Base-by-base conservation (phyloP, 2,329 filamentous ascomycete species). In the Colletotrichum sp. region DNA sequence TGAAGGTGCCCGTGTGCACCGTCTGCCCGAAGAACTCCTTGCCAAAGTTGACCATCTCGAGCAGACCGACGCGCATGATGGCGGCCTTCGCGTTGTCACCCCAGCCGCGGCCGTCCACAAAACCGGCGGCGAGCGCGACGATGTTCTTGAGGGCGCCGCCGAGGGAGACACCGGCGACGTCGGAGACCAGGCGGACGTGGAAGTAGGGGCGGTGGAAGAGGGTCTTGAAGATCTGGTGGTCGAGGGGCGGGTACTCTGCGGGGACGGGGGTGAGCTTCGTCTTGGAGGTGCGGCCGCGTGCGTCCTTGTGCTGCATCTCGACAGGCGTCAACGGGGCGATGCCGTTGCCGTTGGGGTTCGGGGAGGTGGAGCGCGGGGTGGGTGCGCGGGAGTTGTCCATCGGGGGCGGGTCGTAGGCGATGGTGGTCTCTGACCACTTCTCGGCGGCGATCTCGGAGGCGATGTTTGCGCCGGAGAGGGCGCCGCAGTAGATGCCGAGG, bases 61-160 rank as follows among this genome's bases (percentile, higher is more conserved):
- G 90, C 61, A 99, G 92, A 9, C 97, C 97, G 24, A 99, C 94
- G 57, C 97, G 94, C 95, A 99, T 99, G 76, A 99, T 93, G 61
- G 97, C 97, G n/a, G 97, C 96, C 88, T 99, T 99, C 79, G 96
- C 96, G 80, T 99, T 99, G 88, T 99, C 96, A 82, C 97, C 97
- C 96, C 97, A 99, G 79, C 96, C 96, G 77, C 96, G 92, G 43
- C 97, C 97, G 79, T 98, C 95, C 60, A 99, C 96, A 85, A 98
- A 99, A 74, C 97, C 97, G 36, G 97, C 96, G 7, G 96, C 96
- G 21, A 99, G 88, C 7, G 97, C 97, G 71, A 99, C 95, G 78
- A 99, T 94, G 88, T 99, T 99, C 90, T 99, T 99, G 80, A 99
- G 88, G 0, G 97, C 97, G 76, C 97, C 97, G 59, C 96, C 94